Base-by-base conservation (phyloP, 2,329 filamentous ascomycete species). In the Penicillium freii region DNA sequence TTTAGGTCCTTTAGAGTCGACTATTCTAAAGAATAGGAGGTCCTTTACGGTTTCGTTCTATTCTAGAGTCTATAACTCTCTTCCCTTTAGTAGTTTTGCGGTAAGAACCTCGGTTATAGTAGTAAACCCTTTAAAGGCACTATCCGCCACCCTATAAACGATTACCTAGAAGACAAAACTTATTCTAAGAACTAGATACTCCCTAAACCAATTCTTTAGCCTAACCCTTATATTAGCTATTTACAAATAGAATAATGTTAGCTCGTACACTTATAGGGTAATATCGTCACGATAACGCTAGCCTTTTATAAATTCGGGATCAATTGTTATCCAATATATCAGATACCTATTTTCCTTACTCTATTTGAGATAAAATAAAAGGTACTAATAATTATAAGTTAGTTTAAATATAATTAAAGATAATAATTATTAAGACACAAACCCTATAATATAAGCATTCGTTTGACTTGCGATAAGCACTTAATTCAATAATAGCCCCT, bases 161-260 rank as follows among this genome's bases (percentile, higher is more conserved):
- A 67, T 67, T 3, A 63, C 55, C 61, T 23, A 67, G 33, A 66
- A 68, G 1, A 66, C 44, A 60, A 67, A 68, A 45, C 54, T 66
- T 1, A 54, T 56, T 23, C 58, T 25, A 49, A 67, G 59, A 9
- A 65, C 39, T 4, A 17, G 59, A 44, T 65, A 25, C 21, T 67
- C 60, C 8, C 46, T 47, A 21, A 68, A 61, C 65, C 44, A 67
- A 47, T 64, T 64, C 29, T 62, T 64, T 15, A 34, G 60, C 19
- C 59, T 65, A 5, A 17, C 15, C 42, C 11, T 15, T 25, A 27
- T 19, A 42, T 52, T 5, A 52, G 40, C 19, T 0, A 23, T 45
- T 11, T 39, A 6, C 1, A 27, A 17, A 33, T 51, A 29, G 0
- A 39, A 52, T 52, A 0, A 49, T 46, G 51, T 1, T 5, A 33